Percentiles rank a stretch among this genome's conserved stretches.
phyloP scores from a whole-genome alignment of 2,329 filamentous ascomycete species.

The Penicillium concentricum region DNA sequence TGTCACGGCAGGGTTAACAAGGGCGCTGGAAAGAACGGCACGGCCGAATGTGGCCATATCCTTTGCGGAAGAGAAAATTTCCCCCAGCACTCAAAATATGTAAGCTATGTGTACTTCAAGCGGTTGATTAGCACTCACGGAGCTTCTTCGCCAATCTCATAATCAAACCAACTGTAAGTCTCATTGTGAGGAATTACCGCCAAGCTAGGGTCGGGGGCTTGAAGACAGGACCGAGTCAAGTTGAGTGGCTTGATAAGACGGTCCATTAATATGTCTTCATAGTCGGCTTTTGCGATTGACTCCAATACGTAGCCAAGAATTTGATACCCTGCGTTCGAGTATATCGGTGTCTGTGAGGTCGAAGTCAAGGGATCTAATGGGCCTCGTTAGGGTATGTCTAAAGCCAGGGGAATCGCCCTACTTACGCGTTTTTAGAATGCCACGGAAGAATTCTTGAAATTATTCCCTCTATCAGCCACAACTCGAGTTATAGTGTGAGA shows the following conservation, averaged over 20 bases:
- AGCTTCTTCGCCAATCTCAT: constrained; percentile 40
- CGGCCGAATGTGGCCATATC: constrained; percentile 48
- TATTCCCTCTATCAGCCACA: background rate
- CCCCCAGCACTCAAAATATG: constrained; percentile 38
- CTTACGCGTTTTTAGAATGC: constrained; percentile 28
- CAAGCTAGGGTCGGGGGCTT: constrained; percentile 14
- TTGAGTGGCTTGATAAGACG: constrained; percentile 41
- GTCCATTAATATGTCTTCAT: constrained; percentile 35
- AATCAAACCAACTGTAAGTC: constrained; percentile 32
- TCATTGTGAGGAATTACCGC: constrained; percentile 39
- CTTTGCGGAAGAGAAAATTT: constrained; percentile 45
- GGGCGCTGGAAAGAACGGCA: constrained; percentile 41
- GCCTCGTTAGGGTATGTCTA: background rate
- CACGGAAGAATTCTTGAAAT: constrained; percentile 36
- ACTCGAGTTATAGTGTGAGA: background rate
- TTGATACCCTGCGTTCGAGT: constrained; percentile 40
- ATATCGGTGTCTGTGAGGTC: constrained; percentile 32
- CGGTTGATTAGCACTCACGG: constrained; percentile 33
- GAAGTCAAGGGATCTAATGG: constrained; percentile 28
- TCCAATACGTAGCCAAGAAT: constrained; percentile 41
- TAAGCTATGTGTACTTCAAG: background rate
- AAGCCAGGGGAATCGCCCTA: background rate
- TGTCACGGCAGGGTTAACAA: constrained; percentile 38
- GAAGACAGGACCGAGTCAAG: constrained; percentile 37
- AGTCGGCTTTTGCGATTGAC: constrained; percentile 40